phyloP scores from a whole-genome alignment of 768 basidiomycete genomes.

The Tephrocybe sp. region DNA sequence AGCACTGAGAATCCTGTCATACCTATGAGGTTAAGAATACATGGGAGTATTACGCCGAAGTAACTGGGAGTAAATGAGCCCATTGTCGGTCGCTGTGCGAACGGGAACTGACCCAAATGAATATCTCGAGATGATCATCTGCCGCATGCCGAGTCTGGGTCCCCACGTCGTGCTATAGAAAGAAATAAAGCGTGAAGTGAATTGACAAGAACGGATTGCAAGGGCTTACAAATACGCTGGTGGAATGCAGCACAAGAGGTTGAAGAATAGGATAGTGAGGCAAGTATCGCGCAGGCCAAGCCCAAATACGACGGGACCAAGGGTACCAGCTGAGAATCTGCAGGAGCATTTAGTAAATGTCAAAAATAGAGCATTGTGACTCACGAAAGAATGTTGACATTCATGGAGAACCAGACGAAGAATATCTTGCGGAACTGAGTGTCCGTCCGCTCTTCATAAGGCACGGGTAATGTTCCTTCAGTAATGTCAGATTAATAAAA shows the following conservation, averaged over 20 bases:
- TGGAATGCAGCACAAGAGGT: conserved; percentile 54
- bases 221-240: conserved; percentile 60
- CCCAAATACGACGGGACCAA: conserved; percentile 61
- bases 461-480: conserved; percentile 57
- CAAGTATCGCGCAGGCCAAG: conserved; percentile 64
- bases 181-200: not conserved
- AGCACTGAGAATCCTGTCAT: conserved; percentile 73
- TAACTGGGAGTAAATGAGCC: conserved; percentile 37
- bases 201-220: not conserved
- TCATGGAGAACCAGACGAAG: conserved; percentile 76
- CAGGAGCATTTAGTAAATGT: not conserved
- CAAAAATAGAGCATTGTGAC: conserved; percentile 8
- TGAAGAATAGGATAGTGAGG: conserved; percentile 68
- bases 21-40: conserved; percentile 60
- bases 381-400: conserved; percentile 65
- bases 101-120: conserved; percentile 32
- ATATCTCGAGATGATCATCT: conserved; percentile 71
- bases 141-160: conserved; percentile 80
- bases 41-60: conserved; percentile 62
- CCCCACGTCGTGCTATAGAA: conserved; percentile 62
- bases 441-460: conserved; percentile 55
- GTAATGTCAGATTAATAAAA: not conserved
- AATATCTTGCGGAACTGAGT: conserved; percentile 67
- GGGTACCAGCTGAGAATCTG: conserved; percentile 67
- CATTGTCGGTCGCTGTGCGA: not conserved